Evolutionary conservation across 1,284 basidiomycete genomes (phyloP), one percentile per base, ranked within the genome.

Genomic region (Sutorius eximius): DNA sequence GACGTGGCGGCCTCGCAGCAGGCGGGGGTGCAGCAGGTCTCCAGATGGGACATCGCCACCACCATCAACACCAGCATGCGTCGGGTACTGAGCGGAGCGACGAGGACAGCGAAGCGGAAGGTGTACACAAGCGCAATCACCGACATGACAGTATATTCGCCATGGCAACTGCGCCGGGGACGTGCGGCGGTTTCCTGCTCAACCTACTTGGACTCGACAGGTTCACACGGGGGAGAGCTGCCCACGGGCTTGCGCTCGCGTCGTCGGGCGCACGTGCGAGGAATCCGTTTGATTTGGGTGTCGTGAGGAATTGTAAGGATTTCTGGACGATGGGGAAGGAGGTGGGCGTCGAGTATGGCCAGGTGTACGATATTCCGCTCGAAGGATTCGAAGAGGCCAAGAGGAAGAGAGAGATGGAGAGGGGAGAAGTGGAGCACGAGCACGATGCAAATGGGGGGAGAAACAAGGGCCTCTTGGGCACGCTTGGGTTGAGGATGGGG

Each of bases 201-300:
- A 89, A 89, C 69, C 78, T 98, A 1, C 82, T 97, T 37, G 96
- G 96, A 0, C 81, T 98, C 44, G 96, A 98, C 71, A 77, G 93
- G 45, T 98, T 98, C 74, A 97, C 95, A 16, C 85, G 88, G 55
- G 94, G 93, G 29, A 88, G 87, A 61, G 94, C 91, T 0, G 88
- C 89, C 3, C 86, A 90, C 61, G 94, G 94, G 10, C 82, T 98
- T 40, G 79, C 86, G 5, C 60, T 69, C 40, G 67, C 61, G 7
- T 69, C 67, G 27, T 66, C 69, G 24, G 27, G 55, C 24, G 51
- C 65, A 8, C 70, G 56, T 68, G 79, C 46, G 77, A 84, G 37
- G 76, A 99, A 99, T 73, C 97, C 97, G 38, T 99, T 99, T 73
- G 93, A 98, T 73, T 67, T 91, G 24, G 96, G 96, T 3, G 48